Evolutionary conservation across 768 basidiomycete genomes (phyloP), one percentile per base, ranked within the genome.

Genomic region (Podaxis sp.): DNA sequence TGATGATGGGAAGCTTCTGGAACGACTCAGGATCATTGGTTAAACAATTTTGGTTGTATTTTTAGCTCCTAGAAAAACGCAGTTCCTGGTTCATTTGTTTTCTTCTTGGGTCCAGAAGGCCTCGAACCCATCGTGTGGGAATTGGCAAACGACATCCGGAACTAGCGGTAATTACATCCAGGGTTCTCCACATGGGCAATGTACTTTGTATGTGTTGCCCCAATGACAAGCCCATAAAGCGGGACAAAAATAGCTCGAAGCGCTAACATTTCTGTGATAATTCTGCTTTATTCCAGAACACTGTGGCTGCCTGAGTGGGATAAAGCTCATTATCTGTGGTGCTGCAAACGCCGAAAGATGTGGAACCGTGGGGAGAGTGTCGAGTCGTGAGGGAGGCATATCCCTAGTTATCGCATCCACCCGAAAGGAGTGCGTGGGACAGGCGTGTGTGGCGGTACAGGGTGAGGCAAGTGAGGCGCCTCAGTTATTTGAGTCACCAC

Each of bases 381-480:
- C 43, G 3, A 17, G 43, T 8, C 5, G 43, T 15, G n/a, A 7
- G 43, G 43, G 19, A n/a, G 8, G 8, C 19, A 19, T 46, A 1
- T 0, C 19, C 19, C 17, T 46, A 5, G 8, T 33, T 46, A 19
- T 46, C 43, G 43, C 43, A n/a, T 46, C 17, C 49, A 22, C 57
- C 43, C 33, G 47, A 24, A 36, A 60, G 37, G 38, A 33, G 40
- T 54, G 52, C 52, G 50, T 60, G 61, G 61, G 46, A 56, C 58
- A 51, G 58, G 47, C 29, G 61, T 61, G 59, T 33, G 33, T 62
- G 61, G 60, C 60, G 33, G 29, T 61, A 47, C 49, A 41, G n/a
- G 52, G 40, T 22, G 22, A 55, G 22, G 61, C 55, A 49, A 33
- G 41, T 29, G 40, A 43, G 40, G 53, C 54, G 55, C 55, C 61